Conservation (phyloP, 2,329 filamentous ascomycete species). For the Neonectria faginata region DNA sequence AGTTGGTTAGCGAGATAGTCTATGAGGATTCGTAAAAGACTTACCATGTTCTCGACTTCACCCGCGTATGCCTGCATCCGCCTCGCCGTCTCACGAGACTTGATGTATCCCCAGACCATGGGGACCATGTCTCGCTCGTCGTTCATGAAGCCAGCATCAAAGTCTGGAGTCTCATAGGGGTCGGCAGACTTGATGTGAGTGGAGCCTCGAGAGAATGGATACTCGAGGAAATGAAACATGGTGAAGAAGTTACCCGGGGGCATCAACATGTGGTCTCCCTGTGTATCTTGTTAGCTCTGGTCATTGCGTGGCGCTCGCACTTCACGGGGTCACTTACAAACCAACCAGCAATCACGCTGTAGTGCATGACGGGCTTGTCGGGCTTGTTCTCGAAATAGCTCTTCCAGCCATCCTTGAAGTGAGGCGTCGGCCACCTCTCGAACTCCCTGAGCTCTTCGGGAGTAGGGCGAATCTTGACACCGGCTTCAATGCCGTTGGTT, state of each 20-base stretch:
- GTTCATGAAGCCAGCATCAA: constrained; percentile 87
- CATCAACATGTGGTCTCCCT: constrained; percentile 69
- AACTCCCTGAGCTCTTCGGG: constrained; percentile 75
- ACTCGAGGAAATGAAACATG: constrained; percentile 86
- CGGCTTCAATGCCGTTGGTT: constrained; percentile 84
- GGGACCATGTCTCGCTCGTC: constrained; percentile 87
- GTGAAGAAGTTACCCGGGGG: constrained; percentile 84
- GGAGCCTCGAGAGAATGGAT: constrained; percentile 79
- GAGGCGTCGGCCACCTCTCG: constrained; percentile 78
- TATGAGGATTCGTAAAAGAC: neutral
- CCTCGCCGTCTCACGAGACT: constrained; percentile 82
- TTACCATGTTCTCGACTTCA: constrained; percentile 70
- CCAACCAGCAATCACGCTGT: constrained; percentile 78
- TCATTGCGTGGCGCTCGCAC: no score
- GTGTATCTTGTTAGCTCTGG: neutral
- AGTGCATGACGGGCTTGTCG: constrained; percentile 90
- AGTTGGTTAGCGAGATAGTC: constrained; percentile 41
- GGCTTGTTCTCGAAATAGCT: constrained; percentile 87
- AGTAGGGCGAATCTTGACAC: constrained; percentile 81
- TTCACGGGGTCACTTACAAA: constrained; percentile 52
- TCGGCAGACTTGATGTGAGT: constrained; percentile 78
- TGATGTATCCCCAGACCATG: constrained; percentile 88
- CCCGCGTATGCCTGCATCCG: constrained; percentile 83
- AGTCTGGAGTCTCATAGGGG: constrained; percentile 80
- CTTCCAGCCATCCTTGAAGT: constrained; percentile 82